These are phyloP conservation scores for Microsporum audouinii DNA, from an alignment of 2,329 filamentous ascomycete species.

Conservation along the genomic window DNA sequence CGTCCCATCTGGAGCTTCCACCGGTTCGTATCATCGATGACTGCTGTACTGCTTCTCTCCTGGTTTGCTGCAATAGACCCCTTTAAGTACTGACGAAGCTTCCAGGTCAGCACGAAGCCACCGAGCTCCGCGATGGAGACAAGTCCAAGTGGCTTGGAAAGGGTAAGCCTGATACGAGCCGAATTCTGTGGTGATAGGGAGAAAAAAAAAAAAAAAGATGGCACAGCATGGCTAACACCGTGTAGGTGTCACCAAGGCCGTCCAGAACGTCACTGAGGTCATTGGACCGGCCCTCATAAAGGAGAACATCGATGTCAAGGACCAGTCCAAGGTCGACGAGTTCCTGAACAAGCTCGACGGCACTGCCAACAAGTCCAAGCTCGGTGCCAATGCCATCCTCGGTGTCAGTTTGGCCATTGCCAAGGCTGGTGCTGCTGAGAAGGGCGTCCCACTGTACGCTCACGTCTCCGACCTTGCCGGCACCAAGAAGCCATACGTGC, in stretches of 20 bases:
- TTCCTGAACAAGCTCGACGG: slow-evolving; percentile 80
- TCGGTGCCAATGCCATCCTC: slow-evolving; percentile 80
- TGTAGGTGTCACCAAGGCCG: slow-evolving; percentile 61
- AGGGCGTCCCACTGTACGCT: slow-evolving; percentile 75
- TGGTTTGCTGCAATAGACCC: neutral
- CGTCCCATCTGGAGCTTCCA: slow-evolving; percentile 92
- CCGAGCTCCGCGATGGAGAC: slow-evolving; percentile 83
- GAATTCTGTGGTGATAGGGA: too few relatives aligned
- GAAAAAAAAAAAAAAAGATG: neutral
- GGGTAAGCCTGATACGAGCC: slow-evolving; percentile 39
- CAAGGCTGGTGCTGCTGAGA: slow-evolving; percentile 82
- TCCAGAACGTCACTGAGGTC: slow-evolving; percentile 70
- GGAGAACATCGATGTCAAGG: slow-evolving; percentile 72
- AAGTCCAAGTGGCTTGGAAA: slow-evolving; percentile 78
- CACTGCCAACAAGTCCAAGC: slow-evolving; percentile 73
- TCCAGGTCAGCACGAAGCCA: slow-evolving; percentile 78
- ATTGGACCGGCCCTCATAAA: slow-evolving; percentile 75
- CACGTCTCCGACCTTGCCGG: slow-evolving; percentile 79
- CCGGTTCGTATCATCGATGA: slow-evolving; percentile 48
- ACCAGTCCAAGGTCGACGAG: slow-evolving; percentile 70
- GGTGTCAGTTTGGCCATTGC: slow-evolving; percentile 75
- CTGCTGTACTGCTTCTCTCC: neutral
- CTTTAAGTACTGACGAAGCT: neutral
- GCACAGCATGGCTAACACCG: neutral
- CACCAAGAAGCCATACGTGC: slow-evolving; percentile 83